A percentile compares a stretch with the other conserved stretches of the same genome.
Conservation (phyloP, 2,329 filamentous ascomycete genomes). For the Monilinia fructicola region DNA sequence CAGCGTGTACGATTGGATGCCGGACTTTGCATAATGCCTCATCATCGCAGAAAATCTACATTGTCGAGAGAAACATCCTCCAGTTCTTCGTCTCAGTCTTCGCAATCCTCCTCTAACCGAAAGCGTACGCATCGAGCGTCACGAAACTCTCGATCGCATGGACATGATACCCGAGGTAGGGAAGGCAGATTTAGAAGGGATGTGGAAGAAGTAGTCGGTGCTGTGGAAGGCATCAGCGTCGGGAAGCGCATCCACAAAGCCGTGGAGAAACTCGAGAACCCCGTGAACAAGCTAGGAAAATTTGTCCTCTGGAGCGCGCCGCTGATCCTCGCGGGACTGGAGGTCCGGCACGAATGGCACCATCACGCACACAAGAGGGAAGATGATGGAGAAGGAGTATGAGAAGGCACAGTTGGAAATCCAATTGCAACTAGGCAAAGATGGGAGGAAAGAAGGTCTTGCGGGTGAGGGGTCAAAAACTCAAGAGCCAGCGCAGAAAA, state of each 20-base stretch:
- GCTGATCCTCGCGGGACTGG: constrained; percentile 14
- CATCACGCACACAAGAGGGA: constrained; percentile 21
- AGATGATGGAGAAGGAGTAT: constrained; percentile 24
- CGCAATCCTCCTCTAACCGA: not conserved
- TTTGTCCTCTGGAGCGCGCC: constrained; percentile 20
- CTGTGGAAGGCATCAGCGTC: not conserved
- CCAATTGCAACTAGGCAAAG: constrained; percentile 14
- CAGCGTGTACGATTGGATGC: not conserved
- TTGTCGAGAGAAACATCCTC: constrained; percentile 14
- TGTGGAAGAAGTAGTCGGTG: not conserved
- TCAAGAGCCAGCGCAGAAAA: not conserved
- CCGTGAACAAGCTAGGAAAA: constrained; percentile 22
- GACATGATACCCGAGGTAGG: not conserved
- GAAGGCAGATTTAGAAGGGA: not conserved
- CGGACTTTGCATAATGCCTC: not conserved
- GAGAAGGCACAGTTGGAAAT: constrained; percentile 24
- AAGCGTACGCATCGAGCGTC: not conserved
- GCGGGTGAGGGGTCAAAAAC: constrained; percentile 1
- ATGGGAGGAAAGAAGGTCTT: constrained; percentile 5
- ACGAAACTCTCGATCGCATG: not conserved
- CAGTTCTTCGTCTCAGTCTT: constrained; percentile 10
- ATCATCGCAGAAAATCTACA: not conserved
- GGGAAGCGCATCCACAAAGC: constrained; percentile 10
- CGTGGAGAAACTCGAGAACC: constrained; percentile 19
- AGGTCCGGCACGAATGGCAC: constrained; percentile 22